Conservation (phyloP, 495 filamentous ascomycete genomes). For the Neurospora tetraspora region DNA sequence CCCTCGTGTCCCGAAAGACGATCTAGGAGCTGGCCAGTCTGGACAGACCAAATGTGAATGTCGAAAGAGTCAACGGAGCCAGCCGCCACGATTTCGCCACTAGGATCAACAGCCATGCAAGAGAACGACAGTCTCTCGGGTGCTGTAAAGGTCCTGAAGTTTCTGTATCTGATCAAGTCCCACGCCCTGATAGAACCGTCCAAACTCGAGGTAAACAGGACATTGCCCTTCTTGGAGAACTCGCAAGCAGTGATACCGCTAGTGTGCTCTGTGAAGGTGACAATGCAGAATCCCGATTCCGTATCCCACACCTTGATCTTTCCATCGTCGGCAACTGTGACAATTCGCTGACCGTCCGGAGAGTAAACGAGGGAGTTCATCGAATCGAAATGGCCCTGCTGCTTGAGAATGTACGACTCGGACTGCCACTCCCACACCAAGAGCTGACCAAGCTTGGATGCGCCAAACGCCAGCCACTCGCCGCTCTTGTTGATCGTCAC, state of each 20-base stretch:
- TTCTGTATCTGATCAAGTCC: slow-evolving; percentile 93
- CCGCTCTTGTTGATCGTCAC: slow-evolving; percentile 87
- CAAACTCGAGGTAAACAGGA: slow-evolving; percentile 87
- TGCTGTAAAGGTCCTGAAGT: slow-evolving; percentile 94
- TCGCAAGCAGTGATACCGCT: slow-evolving; percentile 92
- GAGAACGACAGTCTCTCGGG: slow-evolving; percentile 86
- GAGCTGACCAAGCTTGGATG: slow-evolving; percentile 85
- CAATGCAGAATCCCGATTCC: slow-evolving; percentile 91
- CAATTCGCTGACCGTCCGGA: slow-evolving; percentile 82
- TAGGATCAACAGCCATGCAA: slow-evolving; percentile 89
- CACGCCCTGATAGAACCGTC: slow-evolving; percentile 92
- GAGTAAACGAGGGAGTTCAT: slow-evolving; percentile 92
- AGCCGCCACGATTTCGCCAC: slow-evolving; percentile 89
- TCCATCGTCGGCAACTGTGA: slow-evolving; percentile 90
- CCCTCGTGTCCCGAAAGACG: slow-evolving; percentile 88
- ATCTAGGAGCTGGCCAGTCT: slow-evolving; percentile 92
- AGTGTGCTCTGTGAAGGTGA: slow-evolving; percentile 95
- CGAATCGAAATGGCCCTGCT: slow-evolving; percentile 95
- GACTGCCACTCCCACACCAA: slow-evolving; percentile 99
- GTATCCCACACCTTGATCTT: slow-evolving; percentile 98
- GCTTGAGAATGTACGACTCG: slow-evolving; percentile 97
- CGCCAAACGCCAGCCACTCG: slow-evolving; percentile 97
- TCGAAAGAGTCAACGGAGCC: slow-evolving; percentile 94
- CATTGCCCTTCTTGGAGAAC: slow-evolving; percentile 87
- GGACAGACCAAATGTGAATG: slow-evolving; percentile 95